Percentiles rank a stretch among this genome's conserved stretches.
These are phyloP conservation scores for Alternaria tenuissima DNA, from an alignment of 2,329 filamentous ascomycete genomes.

Conservation along the genomic window DNA sequence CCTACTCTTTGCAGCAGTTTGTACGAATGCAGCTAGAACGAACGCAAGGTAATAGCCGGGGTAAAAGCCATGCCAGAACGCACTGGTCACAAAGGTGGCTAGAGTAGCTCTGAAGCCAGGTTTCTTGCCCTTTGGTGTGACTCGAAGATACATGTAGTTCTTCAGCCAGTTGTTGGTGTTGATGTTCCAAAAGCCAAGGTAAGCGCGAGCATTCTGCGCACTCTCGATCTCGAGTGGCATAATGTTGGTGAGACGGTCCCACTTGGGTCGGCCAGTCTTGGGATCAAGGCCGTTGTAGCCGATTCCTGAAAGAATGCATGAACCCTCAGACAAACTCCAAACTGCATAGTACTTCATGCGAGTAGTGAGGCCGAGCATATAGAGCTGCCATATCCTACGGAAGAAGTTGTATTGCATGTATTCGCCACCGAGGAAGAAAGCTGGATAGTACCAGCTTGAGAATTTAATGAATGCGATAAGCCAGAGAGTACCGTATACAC, in stretches of 20 bases:
- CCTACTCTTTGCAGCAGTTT: slow-evolving; percentile 93
- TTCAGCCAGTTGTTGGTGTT: slow-evolving; percentile 97
- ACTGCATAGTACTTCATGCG: slow-evolving; percentile 97
- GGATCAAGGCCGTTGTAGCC: slow-evolving; percentile 94
- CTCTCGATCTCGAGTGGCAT: slow-evolving; percentile 84
- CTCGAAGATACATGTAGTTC: slow-evolving; percentile 94
- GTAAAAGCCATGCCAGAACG: slow-evolving; percentile 98
- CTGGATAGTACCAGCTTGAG: slow-evolving; percentile 70
- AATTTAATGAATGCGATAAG: slow-evolving; percentile 80
- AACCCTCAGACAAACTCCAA: slow-evolving; percentile 91
- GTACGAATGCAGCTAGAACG: slow-evolving; percentile 86
- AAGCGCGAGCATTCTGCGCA: slow-evolving; percentile 92
- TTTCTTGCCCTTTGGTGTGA: slow-evolving; percentile 94
- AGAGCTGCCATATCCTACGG: slow-evolving; percentile 77
- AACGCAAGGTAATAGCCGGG: slow-evolving; percentile 96
- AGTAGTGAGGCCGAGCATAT: slow-evolving; percentile 83
- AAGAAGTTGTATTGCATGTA: slow-evolving; percentile 74
- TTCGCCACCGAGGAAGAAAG: slow-evolving; percentile 69
- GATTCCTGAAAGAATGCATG: slow-evolving; percentile 91
- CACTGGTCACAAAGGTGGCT: slow-evolving; percentile 92
- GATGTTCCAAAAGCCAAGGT: slow-evolving; percentile 95
- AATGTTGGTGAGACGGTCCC: slow-evolving; percentile 91
- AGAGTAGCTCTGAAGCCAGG: slow-evolving; percentile 94
- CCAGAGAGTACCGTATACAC: slow-evolving; percentile 76
- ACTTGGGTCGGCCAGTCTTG: slow-evolving; percentile 82